A percentile compares a stretch with the other conserved stretches of the same genome.
Conservation (phyloP, 2,329 filamentous ascomycete genomes). For the Penicillium sp. region DNA sequence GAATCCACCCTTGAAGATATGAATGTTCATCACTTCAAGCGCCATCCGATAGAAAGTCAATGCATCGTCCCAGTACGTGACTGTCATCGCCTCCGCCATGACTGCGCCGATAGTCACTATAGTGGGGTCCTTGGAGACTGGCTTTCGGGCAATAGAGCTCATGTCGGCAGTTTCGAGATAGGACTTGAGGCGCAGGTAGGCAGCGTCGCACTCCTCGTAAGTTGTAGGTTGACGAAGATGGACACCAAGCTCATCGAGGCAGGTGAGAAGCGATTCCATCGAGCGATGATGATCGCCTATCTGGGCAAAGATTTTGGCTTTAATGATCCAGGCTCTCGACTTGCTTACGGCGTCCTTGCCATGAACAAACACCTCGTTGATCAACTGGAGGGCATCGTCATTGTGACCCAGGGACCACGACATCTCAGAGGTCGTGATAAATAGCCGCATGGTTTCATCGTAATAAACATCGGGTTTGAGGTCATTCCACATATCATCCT, state of each 20-base stretch:
- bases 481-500: conserved; percentile 74
- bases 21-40: conserved; percentile 57
- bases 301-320: conserved; percentile 75
- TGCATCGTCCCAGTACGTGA: conserved; percentile 61
- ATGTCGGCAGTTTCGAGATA: conserved; percentile 61
- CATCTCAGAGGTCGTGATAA: conserved; percentile 78
- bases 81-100: conserved; percentile 58
- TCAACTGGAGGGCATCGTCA: conserved; percentile 64
- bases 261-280: conserved; percentile 68
- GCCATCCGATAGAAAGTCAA: conserved; percentile 60
- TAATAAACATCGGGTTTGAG: conserved; percentile 72
- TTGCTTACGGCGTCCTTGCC: conserved; percentile 75
- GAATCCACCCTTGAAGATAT: conserved; percentile 56
- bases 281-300: conserved; percentile 69
- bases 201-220: conserved; percentile 73
- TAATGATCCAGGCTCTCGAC: conserved; percentile 78
- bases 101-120: conserved; percentile 53
- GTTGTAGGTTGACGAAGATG: conserved; percentile 64
- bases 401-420: conserved; percentile 76
- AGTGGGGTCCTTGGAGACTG: conserved; percentile 45
- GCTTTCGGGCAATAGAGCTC: conserved; percentile 38
- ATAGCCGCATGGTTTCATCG: conserved; percentile 78
- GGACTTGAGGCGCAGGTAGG: conserved; percentile 65
- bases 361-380: conserved; percentile 67
- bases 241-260: conserved; percentile 68